Base-by-base conservation (phyloP, 805 yeast genomes). In the Saccharomyces jurei region DNA sequence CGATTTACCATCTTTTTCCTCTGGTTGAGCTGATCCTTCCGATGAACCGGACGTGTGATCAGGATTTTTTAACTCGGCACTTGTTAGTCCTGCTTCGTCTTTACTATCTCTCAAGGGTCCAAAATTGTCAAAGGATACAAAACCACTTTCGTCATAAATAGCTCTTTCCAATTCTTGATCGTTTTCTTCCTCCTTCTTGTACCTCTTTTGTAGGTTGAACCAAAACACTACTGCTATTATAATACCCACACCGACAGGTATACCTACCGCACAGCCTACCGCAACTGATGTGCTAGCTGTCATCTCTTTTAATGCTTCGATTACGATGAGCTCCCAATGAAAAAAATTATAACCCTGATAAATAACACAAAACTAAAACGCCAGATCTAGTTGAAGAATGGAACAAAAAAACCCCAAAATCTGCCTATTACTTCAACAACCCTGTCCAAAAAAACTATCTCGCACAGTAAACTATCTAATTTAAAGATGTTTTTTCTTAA, bases 231-330 rank as follows among this genome's bases (percentile, higher is more conserved):
- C 41, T 0, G 76, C 70, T 2, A 77, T 67, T 0, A 71, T 17
- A 0, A 74, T 14, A 1, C 76, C 74, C 10, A 77, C 57, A 4
- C 71, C 73, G n/a, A 73, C 60, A 0, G 83, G 83, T 27, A 80
- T 70, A 41, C 82, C 83, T 2, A 80, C 78, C 2, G 82, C 80
- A 58, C 80, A 74, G 1, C 82, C 82, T 2, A 79, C 82, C 1
- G 81, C 79, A 9, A 74, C 56, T 1, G 69, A 62, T 8, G 44
- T 36, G 22, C 13, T 36, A 4, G 22, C 22, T 6, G 44, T 21
- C 44, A 36, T 36, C 25, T 36, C 44, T 8, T 36, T 36, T 17
- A 17, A 8, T 36, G 21, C 17, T 25, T n/a, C 17, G 17, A 2
- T 8, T 36, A 36, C 17, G 44, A 36, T 36, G 25, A n/a, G 44